phyloP scores from a whole-genome alignment of 2,329 filamentous ascomycete species.

The Nothopassalora personata region DNA sequence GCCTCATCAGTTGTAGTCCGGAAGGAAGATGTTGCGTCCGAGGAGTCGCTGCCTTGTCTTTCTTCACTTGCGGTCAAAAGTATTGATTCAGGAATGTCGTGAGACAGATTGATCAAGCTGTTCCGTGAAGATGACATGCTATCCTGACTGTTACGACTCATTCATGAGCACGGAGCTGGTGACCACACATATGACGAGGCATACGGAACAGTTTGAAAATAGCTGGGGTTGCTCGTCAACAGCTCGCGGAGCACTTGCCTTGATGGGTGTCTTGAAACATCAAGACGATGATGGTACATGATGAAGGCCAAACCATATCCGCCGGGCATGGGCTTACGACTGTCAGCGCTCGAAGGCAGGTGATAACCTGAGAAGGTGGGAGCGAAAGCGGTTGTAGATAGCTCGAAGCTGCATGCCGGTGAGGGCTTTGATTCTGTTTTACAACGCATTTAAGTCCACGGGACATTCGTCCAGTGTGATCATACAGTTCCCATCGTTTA shows the following conservation, averaged over 20 bases:
- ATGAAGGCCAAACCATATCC: neutral
- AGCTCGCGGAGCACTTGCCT: neutral
- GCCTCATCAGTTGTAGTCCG: slow-evolving; percentile 6
- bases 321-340: neutral
- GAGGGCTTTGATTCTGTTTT: neutral
- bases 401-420: neutral
- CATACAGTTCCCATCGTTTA: slow-evolving; percentile 13
- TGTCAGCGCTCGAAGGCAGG: neutral
- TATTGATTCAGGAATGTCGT: neutral
- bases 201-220: neutral
- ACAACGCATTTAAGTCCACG: slow-evolving; percentile 2
- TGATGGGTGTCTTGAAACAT: neutral
- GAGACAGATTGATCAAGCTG: neutral
- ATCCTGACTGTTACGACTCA: neutral
- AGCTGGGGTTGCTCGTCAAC: neutral
- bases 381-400: neutral
- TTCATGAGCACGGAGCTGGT: neutral
- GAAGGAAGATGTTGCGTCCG: slow-evolving; percentile 5
- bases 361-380: neutral
- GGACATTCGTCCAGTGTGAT: slow-evolving; percentile 4
- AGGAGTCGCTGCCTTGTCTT: slow-evolving; percentile 2
- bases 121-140: neutral
- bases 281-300: neutral
- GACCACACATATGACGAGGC: neutral
- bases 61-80: slow-evolving; percentile 5